Evolutionary conservation across 75 land plant species (phyloP), one percentile per base, ranked within the genome.

Genomic region (Azolla pinnata): DNA sequence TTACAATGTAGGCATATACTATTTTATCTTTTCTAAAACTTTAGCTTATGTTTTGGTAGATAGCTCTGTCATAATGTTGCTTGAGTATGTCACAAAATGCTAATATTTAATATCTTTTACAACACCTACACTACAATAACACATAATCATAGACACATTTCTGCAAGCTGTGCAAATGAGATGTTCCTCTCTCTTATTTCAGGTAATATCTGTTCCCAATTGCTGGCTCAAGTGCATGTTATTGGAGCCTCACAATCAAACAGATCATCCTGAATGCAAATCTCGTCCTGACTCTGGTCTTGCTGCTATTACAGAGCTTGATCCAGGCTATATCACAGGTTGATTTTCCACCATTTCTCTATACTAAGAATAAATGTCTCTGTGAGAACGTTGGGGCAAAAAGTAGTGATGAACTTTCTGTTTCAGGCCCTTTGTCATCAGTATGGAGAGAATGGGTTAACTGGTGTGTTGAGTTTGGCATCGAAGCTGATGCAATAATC

Each of bases 321-420:
- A 90, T 64, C 99, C 99, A 24, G 99, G 99, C 28, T 95, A 89
- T 53, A 86, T 95, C 45, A 95, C 99, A 75, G 99, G 99, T 90
- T 25, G 25, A 27, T 19, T 2, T 20, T 47, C 50, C 4, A 20
- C 50, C 10, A 12, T 20, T 47, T 3, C 7, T 47, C 3, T 9
- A 20, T 20, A 47, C 19, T 38, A 38, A 38, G 42, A 38, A 38
- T 38, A 38, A 38, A 38, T 38, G 42, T 7, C 14, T 14, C 42
- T 38, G 42, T 25, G 3, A 14, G 58, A 14, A 14, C 29, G 5
- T 56, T 3, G 14, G 30, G 14, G 42, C 7, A 7, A 7, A 7
- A 7, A 7, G 7, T 38, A 14, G 3, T 2, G 58, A 1, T 48
- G 28, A 34, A 2, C 33, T 21, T 46, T 27, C 16, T 65, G 4